Evolutionary conservation across 2,329 filamentous ascomycete genomes (phyloP), one percentile per base, ranked within the genome.

Genomic region (Alternaria gansuensis): DNA sequence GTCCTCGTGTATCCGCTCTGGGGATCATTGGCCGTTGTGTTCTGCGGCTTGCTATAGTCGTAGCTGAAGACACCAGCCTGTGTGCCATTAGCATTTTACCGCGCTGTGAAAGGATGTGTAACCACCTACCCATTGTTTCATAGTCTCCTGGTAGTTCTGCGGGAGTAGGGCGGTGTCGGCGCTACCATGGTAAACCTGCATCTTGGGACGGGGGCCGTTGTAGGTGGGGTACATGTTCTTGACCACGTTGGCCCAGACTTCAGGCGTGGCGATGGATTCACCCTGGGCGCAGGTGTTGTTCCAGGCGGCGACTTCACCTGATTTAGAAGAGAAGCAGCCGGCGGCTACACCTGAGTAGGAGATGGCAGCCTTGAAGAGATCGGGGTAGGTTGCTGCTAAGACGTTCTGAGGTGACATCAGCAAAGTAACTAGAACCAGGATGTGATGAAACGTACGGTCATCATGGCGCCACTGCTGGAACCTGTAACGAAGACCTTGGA

Each of bases 151-250:
- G 70, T 85, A 86, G 74, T 87, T 87, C 62, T 81, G 78, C 3
- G 81, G 81, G 51, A 76, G 75, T 13, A 87, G 76, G 1, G 80
- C 84, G 3, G 72, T 72, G 67, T 87, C 85, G 1, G 73, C 74
- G 41, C 79, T 81, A 49, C 85, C 85, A 68, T 87, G 85, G 74
- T 84, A 87, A 66, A 87, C 80, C 68, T 85, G 83, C 81, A 88
- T 84, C 62, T 79, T 81, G 3, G 85, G 84, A 2, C 83, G 78
- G 0, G 77, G 37, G 8, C 84, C 84, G 5, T 69, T 75, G 70
- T 84, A 86, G 26, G 77, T 79, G 0, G 82, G 80, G 66, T 84
- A 82, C 79, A 83, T 85, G 60, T 72, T 74, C 33, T 72, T 72
- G 24, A 80, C 83, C 14, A 80, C 73, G 52, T 78, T 75, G 5